Evolutionary conservation across 1,284 basidiomycete species (phyloP), one percentile per base, ranked within the genome.

Genomic region (Cutaneotrichosporon cavernicola): DNA sequence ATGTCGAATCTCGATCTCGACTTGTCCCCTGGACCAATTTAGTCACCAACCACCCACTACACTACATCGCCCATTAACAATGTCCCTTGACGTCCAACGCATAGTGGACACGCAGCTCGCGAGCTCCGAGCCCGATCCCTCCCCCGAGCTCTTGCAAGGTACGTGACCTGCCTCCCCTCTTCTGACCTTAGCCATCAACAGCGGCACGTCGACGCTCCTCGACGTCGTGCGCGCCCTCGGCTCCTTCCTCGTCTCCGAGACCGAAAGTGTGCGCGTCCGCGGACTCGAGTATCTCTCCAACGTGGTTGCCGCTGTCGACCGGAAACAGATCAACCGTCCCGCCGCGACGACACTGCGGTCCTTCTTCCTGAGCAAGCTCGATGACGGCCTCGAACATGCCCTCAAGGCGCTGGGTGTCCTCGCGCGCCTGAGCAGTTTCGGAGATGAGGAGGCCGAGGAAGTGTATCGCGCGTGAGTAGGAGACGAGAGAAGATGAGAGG

Each of bases 301-400:
- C 26, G 84, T 92, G 14, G 80, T 97, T 55, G 82, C 80, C 34
- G 81, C 82, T 58, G 88, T 87, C 68, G 86, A 89, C 1, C 77
- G 82, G 9, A 83, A 86, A 49, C 87, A 85, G 69, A 83, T 97
- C 64, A 94, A 90, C 74, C 84, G 87, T 30, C 92, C 95, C 80
- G 87, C 91, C 95, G 93, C 89, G 61, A 87, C 88, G 66, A 92
- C 94, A 5, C 84, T 99, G 60, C 86, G 88, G 0, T 81, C 84
- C 5, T 99, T 98, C 83, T 96, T 90, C 75, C 85, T 87, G 68
- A 88, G 87, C 61, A 97, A 97, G 80, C 81, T 97, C 50, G 89
- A 92, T 66, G 91, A 97, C 75, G 88, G 90, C 2, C 84, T 92
- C 58, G 86, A 91, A 4, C 89, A 90, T 4, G 86, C 91, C 11